These are phyloP conservation scores for Isatis lusitanica DNA, from an alignment of 441 rosid genomes.

Conservation along the genomic window DNA sequence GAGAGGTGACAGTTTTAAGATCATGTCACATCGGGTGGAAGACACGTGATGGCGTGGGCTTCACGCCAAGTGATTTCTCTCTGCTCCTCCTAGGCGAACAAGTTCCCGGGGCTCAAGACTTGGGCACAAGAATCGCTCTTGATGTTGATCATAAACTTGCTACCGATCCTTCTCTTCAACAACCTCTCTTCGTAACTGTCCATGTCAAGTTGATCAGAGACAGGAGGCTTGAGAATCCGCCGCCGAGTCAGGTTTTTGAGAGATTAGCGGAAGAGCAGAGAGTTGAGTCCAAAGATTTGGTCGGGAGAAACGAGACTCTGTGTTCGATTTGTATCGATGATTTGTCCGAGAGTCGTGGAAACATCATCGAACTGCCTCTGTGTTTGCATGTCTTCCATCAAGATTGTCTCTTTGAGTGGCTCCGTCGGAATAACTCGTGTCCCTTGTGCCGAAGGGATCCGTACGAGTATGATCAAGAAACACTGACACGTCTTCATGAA, in stretches of 20 bases:
- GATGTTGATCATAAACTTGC: neutral
- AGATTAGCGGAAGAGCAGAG: neutral
- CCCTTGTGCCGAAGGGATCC: slow-evolving; percentile 15
- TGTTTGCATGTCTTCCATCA: slow-evolving; percentile 23
- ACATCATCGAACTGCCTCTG: neutral
- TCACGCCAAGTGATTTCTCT: neutral
- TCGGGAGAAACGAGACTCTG: slow-evolving; percentile 33
- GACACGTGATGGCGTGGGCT: neutral
- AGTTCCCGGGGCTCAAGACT: neutral
- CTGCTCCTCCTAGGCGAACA: neutral
- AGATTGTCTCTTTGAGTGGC: slow-evolving; percentile 17
- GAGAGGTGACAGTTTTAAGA: neutral
- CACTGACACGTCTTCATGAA: too few relatives aligned
- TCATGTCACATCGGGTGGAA: neutral
- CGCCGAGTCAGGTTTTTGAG: neutral
- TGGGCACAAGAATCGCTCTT: neutral
- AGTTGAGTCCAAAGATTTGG: neutral
- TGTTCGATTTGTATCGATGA: slow-evolving; percentile 17
- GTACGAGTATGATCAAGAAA: neutral
- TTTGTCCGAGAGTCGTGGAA: neutral
- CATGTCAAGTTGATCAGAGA: neutral
- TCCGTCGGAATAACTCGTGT: slow-evolving; percentile 1
- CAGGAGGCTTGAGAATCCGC: neutral
- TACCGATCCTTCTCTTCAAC: neutral
- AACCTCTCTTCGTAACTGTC: neutral